These are phyloP conservation scores for Colletotrichum horii DNA, from an alignment of 2,329 filamentous ascomycete genomes.

Conservation along the genomic window DNA sequence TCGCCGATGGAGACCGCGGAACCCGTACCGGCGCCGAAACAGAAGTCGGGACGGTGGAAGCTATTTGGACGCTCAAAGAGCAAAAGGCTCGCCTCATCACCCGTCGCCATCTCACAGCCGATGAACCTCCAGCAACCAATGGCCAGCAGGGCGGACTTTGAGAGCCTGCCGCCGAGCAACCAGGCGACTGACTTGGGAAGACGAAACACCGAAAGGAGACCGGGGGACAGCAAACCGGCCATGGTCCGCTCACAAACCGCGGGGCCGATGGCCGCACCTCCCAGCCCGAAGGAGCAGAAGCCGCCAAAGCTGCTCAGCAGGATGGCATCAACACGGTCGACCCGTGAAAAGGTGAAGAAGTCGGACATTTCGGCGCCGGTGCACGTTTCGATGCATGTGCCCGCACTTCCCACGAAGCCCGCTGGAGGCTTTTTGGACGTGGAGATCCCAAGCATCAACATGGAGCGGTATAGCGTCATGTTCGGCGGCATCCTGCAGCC, in stretches of 20 bases:
- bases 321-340: constrained; percentile 23
- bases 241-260: constrained; percentile 48
- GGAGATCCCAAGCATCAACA: constrained; percentile 77
- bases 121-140: constrained; percentile 10
- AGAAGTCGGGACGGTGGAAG: constrained; percentile 63
- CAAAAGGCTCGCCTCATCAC: constrained; percentile 28
- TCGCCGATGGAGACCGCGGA: neutral
- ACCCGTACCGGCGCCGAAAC: constrained; percentile 35
- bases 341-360: constrained; percentile 20
- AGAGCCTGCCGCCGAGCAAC: neutral
- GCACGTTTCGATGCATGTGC: constrained; percentile 28
- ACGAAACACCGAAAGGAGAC: constrained; percentile 41
- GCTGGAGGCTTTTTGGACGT: constrained; percentile 65
- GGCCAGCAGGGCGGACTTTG: neutral
- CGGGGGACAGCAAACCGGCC: constrained; percentile 47
- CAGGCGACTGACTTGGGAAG: constrained; percentile 29
- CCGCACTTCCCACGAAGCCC: constrained; percentile 16
- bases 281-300: constrained; percentile 20
- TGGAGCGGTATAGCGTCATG: constrained; percentile 96
- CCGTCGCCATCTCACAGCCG: constrained; percentile 13
- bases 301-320: constrained; percentile 18
- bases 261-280: constrained; percentile 26
- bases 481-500: constrained; percentile 75
- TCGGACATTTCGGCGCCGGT: constrained; percentile 30
- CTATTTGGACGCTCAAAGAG: constrained; percentile 56